These are phyloP conservation scores for Mucor plumbeus DNA, from an alignment of 371 early-diverging fungal genomes.

Conservation along the genomic window DNA sequence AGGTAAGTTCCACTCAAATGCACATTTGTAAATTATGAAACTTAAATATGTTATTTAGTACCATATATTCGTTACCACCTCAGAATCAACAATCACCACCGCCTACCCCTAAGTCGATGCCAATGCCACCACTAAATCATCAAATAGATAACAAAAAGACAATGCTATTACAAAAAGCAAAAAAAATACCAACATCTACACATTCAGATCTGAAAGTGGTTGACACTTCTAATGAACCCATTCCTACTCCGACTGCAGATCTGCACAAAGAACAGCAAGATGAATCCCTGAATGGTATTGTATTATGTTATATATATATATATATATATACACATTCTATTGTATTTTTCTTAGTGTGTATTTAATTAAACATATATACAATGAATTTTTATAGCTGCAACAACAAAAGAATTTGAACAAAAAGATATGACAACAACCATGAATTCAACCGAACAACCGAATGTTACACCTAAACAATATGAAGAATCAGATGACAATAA, in stretches of 20 bases:
- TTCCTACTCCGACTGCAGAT: constrained; percentile 20
- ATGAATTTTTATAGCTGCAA: background rate
- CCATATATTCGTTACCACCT: background rate
- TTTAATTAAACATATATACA: background rate
- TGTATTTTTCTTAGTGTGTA: background rate
- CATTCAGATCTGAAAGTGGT: constrained; percentile 7
- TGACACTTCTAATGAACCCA: constrained; percentile 10
- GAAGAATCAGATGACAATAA: constrained; percentile 7
- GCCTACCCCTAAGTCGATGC: background rate
- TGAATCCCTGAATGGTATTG: background rate
- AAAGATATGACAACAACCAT: constrained; percentile 2
- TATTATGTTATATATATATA: no score
- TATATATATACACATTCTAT: no score
- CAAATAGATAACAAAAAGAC: constrained; percentile 10
- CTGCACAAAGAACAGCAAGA: background rate
- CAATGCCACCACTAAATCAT: background rate
- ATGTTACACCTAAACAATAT: constrained; percentile 14
- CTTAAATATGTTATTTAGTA: background rate
- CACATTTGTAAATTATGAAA: background rate
- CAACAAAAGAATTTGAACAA: background rate
- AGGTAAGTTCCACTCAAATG: constrained; percentile 4
- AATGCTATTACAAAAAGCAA: constrained; percentile 2
- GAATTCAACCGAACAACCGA: constrained; percentile 11
- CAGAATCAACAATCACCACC: background rate
- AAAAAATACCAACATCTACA: constrained; percentile 3